phyloP scores from a whole-genome alignment of 2,329 filamentous ascomycete species.

The Arthrinium phaeospermum region DNA sequence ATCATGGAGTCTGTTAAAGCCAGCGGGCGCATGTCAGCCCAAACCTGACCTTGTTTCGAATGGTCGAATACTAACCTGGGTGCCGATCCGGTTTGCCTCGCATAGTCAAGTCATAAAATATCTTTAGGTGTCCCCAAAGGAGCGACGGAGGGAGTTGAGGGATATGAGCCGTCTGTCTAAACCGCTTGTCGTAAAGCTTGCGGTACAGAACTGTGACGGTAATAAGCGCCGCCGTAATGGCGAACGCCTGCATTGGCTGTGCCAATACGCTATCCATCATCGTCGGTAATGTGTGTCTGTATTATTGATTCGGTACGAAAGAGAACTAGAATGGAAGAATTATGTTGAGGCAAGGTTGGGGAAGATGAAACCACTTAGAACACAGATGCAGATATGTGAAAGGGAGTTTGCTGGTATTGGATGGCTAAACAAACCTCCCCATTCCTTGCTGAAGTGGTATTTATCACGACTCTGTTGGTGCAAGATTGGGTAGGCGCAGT shows the following conservation, averaged over 20 bases:
- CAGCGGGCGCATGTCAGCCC: not conserved
- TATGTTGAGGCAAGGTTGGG: no score
- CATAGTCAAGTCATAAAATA: not conserved
- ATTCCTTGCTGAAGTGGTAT: no score
- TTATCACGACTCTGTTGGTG: no score
- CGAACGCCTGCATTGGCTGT: not conserved
- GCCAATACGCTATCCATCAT: not conserved
- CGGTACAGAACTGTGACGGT: not conserved
- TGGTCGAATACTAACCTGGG: not conserved
- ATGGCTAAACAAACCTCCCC: no score
- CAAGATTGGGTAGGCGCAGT: no score
- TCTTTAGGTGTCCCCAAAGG: not conserved
- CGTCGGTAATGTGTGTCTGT: no score
- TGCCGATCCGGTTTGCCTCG: not conserved
- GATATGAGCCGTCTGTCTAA: not conserved
- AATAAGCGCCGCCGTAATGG: not conserved
- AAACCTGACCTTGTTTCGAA: not conserved
- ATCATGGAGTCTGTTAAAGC: constrained; percentile 21
- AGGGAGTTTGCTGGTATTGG: no score
- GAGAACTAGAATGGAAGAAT: no score
- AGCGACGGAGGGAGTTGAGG: not conserved
- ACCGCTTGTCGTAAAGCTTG: not conserved
- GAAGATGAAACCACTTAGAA: no score
- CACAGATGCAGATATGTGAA: no score
- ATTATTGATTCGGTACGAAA: no score